These are phyloP conservation scores for Adiantum capillusveneris DNA, from an alignment of 75 land plant species.

Conservation along the genomic window DNA sequence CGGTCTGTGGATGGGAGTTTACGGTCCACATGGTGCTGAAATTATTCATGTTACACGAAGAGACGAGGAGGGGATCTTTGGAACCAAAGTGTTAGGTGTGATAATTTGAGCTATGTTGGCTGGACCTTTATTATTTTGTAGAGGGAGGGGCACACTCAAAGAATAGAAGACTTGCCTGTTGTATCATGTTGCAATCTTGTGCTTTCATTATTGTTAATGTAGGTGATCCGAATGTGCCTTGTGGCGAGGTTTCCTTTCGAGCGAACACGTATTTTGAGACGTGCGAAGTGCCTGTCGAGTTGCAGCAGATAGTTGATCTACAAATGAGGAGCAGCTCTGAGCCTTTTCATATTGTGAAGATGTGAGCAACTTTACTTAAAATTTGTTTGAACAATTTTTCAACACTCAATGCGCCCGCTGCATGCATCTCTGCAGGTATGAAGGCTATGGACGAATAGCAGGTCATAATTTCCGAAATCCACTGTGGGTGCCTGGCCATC, in stretches of 20 bases:
- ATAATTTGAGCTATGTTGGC: too few species aligned
- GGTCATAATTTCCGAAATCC: conserved; percentile 13
- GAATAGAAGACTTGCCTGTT: too few species aligned
- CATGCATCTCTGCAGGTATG: conserved; percentile 19
- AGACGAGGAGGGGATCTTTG: conserved; percentile 13
- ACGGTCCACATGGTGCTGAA: conserved; percentile 26
- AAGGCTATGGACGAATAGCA: conserved; percentile 21
- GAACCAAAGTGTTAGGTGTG: conserved; percentile 19
- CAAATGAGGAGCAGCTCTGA: background rate
- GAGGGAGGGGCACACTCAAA: too few species aligned
- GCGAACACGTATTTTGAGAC: conserved; percentile 1
- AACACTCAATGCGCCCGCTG: too few species aligned
- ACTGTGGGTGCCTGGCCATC: conserved; percentile 20
- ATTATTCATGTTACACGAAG: conserved; percentile 20
- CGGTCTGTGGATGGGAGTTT: conserved; percentile 23
- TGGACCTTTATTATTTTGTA: too few species aligned
- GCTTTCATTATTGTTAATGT: background rate
- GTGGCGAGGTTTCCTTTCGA: conserved; percentile 8
- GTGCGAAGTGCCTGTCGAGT: background rate
- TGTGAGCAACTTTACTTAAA: too few species aligned
- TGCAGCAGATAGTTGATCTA: conserved; percentile 4
- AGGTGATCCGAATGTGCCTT: conserved; percentile 20
- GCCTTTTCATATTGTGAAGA: background rate
- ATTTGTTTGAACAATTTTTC: too few species aligned
- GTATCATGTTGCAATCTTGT: too few species aligned